Percentiles rank a stretch among this genome's conserved stretches.
Conservation (phyloP, 257 asterid genomes). For the Sherardia arvensis region DNA sequence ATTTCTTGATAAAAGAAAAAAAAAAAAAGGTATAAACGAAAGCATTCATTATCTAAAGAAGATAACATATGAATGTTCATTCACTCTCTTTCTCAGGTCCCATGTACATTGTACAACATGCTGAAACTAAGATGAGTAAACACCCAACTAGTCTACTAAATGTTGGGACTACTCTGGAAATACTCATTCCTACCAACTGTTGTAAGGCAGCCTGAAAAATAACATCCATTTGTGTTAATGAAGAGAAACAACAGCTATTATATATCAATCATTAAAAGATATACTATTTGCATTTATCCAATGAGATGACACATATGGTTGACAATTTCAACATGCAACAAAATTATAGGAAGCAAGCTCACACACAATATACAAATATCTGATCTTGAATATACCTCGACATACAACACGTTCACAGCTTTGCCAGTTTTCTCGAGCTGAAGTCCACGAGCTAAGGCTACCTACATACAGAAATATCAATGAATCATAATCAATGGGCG, state of each 20-base stretch:
- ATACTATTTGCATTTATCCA: neutral
- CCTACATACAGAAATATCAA: conserved; percentile 14
- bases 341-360: neutral
- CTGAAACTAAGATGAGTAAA: conserved; percentile 26
- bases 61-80: conserved; percentile 5
- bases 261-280: neutral
- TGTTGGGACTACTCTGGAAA: conserved; percentile 27
- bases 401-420: conserved; percentile 26
- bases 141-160: conserved; percentile 29
- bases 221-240: neutral
- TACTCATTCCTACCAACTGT: conserved; percentile 25
- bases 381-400: conserved; percentile 19
- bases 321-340: neutral
- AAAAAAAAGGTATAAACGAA: neutral
- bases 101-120: conserved; percentile 22
- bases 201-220: conserved; percentile 28
- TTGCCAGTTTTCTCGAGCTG: conserved; percentile 38
- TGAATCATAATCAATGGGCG: neutral
- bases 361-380: neutral
- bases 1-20: neutral
- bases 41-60: neutral
- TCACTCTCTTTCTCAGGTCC: conserved; percentile 34
- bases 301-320: neutral
- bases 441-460: conserved; percentile 35
- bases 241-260: neutral